phyloP scores from a whole-genome alignment of 2,329 filamentous ascomycete genomes.

The Capronia coronata region DNA sequence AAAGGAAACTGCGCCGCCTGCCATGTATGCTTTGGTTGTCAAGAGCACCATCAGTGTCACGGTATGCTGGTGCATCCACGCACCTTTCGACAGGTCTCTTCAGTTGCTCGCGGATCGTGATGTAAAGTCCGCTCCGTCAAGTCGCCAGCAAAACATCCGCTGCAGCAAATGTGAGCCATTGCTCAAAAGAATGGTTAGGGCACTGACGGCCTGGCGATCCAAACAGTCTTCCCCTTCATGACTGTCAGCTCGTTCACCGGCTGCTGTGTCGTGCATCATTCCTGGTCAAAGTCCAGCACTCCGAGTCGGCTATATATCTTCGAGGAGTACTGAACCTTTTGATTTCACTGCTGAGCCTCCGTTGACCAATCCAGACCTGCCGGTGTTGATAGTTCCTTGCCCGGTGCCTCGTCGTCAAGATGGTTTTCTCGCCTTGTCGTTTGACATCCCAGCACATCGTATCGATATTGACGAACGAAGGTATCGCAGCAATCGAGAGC shows the following conservation, averaged over 20 bases:
- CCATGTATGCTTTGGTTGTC: too few species aligned
- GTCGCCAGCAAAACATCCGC: too few species aligned
- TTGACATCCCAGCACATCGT: slow-evolving; percentile 27
- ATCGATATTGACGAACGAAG: slow-evolving; percentile 17
- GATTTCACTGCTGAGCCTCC: slow-evolving; percentile 24
- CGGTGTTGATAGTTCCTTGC: slow-evolving; percentile 25
- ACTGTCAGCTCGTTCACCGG: neutral
- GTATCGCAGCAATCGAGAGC: slow-evolving; percentile 21
- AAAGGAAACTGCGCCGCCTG: too few species aligned
- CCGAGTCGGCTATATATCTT: slow-evolving; percentile 15
- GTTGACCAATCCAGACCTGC: slow-evolving; percentile 27
- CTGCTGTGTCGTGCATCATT: slow-evolving; percentile 3
- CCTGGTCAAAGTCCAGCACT: slow-evolving; percentile 14
- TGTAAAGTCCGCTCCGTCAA: too few species aligned
- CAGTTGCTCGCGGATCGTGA: too few species aligned
- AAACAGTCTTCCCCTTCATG: too few species aligned
- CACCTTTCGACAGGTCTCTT: too few species aligned
- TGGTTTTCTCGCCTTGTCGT: slow-evolving; percentile 19
- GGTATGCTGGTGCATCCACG: too few species aligned
- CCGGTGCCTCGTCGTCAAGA: slow-evolving; percentile 25
- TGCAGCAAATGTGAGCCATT: too few species aligned
- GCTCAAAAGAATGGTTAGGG: too few species aligned
- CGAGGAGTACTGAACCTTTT: slow-evolving; percentile 19
- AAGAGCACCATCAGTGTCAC: too few species aligned
- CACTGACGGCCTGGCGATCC: too few species aligned